Conservation (phyloP, 306 rosid species). For the Echinosophora koreensis region DNA sequence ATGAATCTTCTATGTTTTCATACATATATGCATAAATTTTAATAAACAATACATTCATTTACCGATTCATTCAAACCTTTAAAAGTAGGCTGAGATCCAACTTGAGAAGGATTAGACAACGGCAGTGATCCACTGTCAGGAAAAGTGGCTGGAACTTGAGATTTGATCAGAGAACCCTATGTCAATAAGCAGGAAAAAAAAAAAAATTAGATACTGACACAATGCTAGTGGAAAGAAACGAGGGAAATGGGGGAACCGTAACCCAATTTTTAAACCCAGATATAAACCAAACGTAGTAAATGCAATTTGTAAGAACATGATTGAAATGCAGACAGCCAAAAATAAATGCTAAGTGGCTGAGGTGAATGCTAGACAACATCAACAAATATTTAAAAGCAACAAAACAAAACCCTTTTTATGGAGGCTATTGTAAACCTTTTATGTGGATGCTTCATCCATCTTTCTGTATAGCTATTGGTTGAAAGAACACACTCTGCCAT, state of each 20-base stretch:
- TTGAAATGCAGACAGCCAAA: not conserved
- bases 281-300: not conserved
- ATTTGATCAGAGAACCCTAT: conserved; percentile 66
- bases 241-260: not conserved
- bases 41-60: conserved; percentile 24
- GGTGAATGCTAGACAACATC: not conserved
- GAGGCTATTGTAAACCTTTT: conserved; percentile 27
- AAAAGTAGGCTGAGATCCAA: conserved; percentile 60
- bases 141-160: conserved; percentile 62
- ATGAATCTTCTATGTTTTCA: conserved; percentile 3
- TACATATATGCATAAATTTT: conserved; percentile 29
- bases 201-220: conserved; percentile 28
- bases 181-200: conserved; percentile 47
- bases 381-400: not conserved
- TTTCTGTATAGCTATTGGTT: not conserved
- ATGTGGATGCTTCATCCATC: conserved; percentile 2
- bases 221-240: not conserved
- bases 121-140: conserved; percentile 66
- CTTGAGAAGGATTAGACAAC: conserved; percentile 52
- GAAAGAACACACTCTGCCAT: not conserved
- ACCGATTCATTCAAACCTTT: conserved; percentile 71
- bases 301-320: conserved; percentile 12
- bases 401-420: not conserved
- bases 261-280: not conserved
- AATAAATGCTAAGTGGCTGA: conserved; percentile 9